Evolutionary conservation across 176 grass and related monocot genomes (phyloP).

Genomic region (Luzula sylvatica): DNA sequence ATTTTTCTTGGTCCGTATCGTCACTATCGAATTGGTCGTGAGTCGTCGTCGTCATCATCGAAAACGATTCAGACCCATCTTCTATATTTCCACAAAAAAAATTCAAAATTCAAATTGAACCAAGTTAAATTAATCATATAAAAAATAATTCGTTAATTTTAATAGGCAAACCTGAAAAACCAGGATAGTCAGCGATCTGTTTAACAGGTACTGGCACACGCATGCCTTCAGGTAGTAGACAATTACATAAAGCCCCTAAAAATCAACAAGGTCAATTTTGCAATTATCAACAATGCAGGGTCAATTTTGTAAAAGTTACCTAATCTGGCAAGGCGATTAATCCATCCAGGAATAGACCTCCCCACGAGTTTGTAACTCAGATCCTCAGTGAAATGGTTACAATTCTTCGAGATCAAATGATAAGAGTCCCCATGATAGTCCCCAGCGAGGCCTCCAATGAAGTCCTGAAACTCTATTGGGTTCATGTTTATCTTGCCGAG

Average conservation of each 20-base stretch:
- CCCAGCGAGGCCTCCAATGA: slow-evolving; percentile 54
- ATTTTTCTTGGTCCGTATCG: slow-evolving; percentile 59
- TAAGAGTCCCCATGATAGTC: slow-evolving; percentile 93
- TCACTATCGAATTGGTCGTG: slow-evolving; percentile 43
- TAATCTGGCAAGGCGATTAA: slow-evolving; percentile 86
- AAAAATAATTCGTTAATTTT: slow-evolving; percentile 6
- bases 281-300: too few species aligned
- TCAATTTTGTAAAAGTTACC: slow-evolving; percentile 47
- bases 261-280: neutral
- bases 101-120: neutral
- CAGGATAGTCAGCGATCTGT: slow-evolving; percentile 50
- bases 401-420: slow-evolving; percentile 97
- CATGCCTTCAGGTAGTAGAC: slow-evolving; percentile 90
- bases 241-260: slow-evolving; percentile 82
- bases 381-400: slow-evolving; percentile 95
- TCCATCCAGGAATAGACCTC: slow-evolving; percentile 74
- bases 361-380: slow-evolving; percentile 58
- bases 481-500: slow-evolving; percentile 46
- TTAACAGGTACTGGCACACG: slow-evolving; percentile 58
- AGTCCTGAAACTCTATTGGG: slow-evolving; percentile 56
- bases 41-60: slow-evolving; percentile 28
- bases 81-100: slow-evolving; percentile 27
- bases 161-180: slow-evolving; percentile 47
- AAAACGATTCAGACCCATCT: slow-evolving; percentile 44
- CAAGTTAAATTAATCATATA: neutral